These are phyloP conservation scores for Biancaea sappan DNA, from an alignment of 306 rosid genomes.

Conservation along the genomic window DNA sequence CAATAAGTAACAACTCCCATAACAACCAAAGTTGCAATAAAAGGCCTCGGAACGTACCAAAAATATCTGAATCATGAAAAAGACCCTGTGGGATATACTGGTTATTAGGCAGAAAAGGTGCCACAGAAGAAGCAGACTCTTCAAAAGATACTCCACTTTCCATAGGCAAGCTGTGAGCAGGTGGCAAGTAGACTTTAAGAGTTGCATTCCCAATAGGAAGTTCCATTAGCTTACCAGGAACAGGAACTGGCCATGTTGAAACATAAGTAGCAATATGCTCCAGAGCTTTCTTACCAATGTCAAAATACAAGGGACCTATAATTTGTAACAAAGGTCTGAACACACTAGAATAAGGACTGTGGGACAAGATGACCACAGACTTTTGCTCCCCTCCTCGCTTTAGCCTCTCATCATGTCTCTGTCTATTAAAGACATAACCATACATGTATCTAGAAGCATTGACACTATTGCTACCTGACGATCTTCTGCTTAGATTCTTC, in stretches of 20 bases:
- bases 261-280: slow-evolving; percentile 91
- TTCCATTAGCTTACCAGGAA: slow-evolving; percentile 83
- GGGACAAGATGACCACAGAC: slow-evolving; percentile 85
- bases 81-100: slow-evolving; percentile 80
- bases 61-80: slow-evolving; percentile 88
- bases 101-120: slow-evolving; percentile 77
- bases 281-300: slow-evolving; percentile 85
- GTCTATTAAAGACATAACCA: slow-evolving; percentile 91
- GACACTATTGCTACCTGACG: slow-evolving; percentile 35
- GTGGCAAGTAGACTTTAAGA: slow-evolving; percentile 88
- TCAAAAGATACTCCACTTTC: slow-evolving; percentile 56
- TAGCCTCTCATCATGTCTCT: slow-evolving; percentile 94
- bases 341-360: slow-evolving; percentile 75
- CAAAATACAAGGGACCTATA: slow-evolving; percentile 89
- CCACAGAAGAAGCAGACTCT: slow-evolving; percentile 60
- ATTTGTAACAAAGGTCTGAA: slow-evolving; percentile 91
- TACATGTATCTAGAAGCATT: slow-evolving; percentile 63
- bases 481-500: slow-evolving; percentile 39
- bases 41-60: slow-evolving; percentile 78
- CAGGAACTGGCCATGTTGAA: slow-evolving; percentile 84
- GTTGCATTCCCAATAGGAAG: slow-evolving; percentile 91
- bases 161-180: slow-evolving; percentile 70
- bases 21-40: slow-evolving; percentile 91
- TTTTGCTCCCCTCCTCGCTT: slow-evolving; percentile 98
- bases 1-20: slow-evolving; percentile 89